A percentile compares a stretch with the other conserved stretches of the same genome.
Evolutionary conservation across 805 yeast species (phyloP).

Genomic region (Candida nemodendra): DNA sequence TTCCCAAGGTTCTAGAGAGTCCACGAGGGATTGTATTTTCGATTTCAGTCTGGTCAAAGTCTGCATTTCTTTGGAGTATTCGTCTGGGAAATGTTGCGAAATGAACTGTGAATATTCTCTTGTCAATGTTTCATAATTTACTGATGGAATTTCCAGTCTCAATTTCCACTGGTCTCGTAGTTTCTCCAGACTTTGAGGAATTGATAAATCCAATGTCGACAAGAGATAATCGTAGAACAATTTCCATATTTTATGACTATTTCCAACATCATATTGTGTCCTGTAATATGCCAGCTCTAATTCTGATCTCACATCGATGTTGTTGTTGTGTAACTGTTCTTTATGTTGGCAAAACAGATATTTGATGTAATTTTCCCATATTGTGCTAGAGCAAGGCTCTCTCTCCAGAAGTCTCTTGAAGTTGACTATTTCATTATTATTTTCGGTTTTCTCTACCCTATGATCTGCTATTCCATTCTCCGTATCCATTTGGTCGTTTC

Average conservation of each 20-base stretch:
- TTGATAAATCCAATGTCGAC: neutral
- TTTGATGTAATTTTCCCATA: constrained; percentile 13
- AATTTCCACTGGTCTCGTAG: constrained; percentile 26
- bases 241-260: constrained; percentile 15
- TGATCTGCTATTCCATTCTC: too few species aligned
- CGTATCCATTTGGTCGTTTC: too few species aligned
- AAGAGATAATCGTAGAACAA: constrained; percentile 7
- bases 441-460: too few species aligned
- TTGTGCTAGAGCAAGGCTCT: constrained; percentile 8
- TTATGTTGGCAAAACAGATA: neutral
- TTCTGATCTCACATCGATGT: neutral
- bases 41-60: constrained; percentile 35
- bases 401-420: constrained; percentile 2
- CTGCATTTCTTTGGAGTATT: constrained; percentile 38
- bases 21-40: constrained; percentile 30
- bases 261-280: constrained; percentile 11
- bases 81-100: constrained; percentile 26
- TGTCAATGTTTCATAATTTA: constrained; percentile 39
- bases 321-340: neutral
- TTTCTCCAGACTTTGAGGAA: constrained; percentile 4
- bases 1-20: constrained; percentile 38
- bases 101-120: constrained; percentile 41
- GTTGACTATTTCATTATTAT: constrained; percentile 1
- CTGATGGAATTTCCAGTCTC: constrained; percentile 42
- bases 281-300: constrained; percentile 8